Percentiles rank a stretch among this genome's conserved stretches.
Evolutionary conservation across 176 grass and related monocot genomes (phyloP).

Genomic region (Carex parvula): DNA sequence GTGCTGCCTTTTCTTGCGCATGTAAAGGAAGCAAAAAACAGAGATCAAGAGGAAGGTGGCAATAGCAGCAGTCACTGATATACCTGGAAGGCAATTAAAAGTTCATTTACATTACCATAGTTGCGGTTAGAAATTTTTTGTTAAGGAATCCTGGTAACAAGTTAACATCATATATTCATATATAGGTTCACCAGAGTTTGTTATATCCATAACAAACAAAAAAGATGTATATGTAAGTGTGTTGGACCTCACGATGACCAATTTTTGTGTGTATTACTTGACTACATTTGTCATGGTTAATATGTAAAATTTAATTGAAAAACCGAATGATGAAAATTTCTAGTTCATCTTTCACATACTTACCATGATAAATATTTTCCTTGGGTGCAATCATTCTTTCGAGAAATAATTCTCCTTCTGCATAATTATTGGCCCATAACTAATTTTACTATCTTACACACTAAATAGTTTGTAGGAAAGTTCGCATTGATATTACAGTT

Average conservation of each 20-base stretch:
- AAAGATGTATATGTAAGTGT: background rate
- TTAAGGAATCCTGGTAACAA: background rate
- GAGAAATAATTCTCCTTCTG: background rate
- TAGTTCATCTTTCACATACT: background rate
- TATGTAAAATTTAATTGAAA: background rate
- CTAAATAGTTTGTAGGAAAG: background rate
- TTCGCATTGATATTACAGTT: background rate
- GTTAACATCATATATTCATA: background rate
- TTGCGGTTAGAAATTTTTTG: background rate
- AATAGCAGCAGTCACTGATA: slow-evolving; percentile 7
- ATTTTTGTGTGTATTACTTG: background rate
- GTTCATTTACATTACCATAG: background rate
- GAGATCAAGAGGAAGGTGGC: background rate
- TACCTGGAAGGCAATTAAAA: slow-evolving; percentile 26
- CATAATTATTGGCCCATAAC: background rate
- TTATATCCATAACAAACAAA: background rate
- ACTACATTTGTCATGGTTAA: background rate
- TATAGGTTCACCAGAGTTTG: background rate
- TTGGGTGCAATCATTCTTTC: background rate
- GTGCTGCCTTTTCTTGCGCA: slow-evolving; percentile 39
- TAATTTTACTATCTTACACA: background rate
- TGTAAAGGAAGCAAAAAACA: background rate
- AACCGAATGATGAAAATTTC: background rate
- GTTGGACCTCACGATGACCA: background rate
- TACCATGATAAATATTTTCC: background rate